A percentile compares a stretch with the other conserved stretches of the same genome.
These are phyloP conservation scores for Schizophyllum amplum DNA, from an alignment of 1,284 basidiomycete genomes.

Conservation along the genomic window DNA sequence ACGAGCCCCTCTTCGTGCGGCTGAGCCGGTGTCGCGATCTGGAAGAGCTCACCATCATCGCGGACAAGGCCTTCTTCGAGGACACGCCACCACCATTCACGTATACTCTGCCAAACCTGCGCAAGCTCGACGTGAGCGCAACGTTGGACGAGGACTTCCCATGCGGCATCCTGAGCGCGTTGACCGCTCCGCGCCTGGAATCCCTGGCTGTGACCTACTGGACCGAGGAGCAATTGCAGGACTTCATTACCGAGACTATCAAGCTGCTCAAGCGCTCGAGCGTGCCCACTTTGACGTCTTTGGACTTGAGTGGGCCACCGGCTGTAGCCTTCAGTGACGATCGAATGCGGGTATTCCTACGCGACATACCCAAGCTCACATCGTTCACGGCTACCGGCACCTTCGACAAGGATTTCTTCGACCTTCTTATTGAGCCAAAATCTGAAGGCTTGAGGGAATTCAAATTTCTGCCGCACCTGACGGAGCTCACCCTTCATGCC, in stretches of 20 bases:
- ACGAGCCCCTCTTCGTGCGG: background rate
- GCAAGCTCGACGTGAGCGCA: background rate
- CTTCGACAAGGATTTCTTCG: background rate
- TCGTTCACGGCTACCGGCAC: background rate
- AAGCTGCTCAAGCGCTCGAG: background rate
- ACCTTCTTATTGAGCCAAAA: background rate
- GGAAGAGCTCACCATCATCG: background rate
- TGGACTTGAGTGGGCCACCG: background rate
- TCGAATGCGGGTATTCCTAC: too few species aligned
- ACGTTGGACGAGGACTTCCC: background rate
- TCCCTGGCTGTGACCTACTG: background rate
- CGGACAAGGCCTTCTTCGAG: background rate
- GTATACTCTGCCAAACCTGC: background rate
- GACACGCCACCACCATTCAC: background rate
- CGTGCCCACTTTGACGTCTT: background rate
- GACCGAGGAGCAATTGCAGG: background rate
- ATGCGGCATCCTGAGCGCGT: background rate
- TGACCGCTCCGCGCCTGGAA: background rate
- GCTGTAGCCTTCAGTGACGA: too few species aligned
- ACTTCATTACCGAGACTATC: background rate
- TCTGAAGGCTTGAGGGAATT: background rate
- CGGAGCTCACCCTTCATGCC: background rate
- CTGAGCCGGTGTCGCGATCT: background rate
- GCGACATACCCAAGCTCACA: background rate
- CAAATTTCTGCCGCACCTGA: background rate